These are phyloP conservation scores for Musa beccarii DNA, from an alignment of 176 grass and related monocot species.

Conservation along the genomic window DNA sequence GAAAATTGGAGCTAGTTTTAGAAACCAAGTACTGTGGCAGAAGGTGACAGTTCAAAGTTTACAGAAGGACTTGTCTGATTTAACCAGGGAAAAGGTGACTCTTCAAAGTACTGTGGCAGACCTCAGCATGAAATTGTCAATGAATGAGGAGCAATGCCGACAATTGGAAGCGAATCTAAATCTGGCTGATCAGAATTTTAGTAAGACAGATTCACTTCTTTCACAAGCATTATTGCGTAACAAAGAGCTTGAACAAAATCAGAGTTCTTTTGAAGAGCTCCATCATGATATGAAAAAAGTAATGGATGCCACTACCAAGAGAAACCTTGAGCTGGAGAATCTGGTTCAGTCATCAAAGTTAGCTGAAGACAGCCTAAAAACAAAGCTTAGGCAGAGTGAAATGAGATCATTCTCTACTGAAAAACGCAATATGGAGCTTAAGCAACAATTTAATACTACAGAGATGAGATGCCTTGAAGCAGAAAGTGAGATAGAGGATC, in stretches of 20 bases:
- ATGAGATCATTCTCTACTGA: conserved; percentile 53
- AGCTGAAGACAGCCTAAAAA: conserved; percentile 46
- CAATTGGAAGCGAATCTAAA: conserved; percentile 26
- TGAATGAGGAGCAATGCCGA: conserved; percentile 33
- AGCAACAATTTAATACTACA: conserved; percentile 13
- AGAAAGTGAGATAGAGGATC: conserved; percentile 9
- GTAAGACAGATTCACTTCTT: conserved; percentile 45
- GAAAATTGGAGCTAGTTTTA: conserved; percentile 20
- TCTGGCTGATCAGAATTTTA: conserved; percentile 43
- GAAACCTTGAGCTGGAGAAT: conserved; percentile 51
- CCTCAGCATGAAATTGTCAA: conserved; percentile 43
- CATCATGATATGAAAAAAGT: conserved; percentile 43
- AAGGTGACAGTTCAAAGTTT: neutral
- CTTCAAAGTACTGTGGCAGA: conserved; percentile 39
- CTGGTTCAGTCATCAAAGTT: conserved; percentile 34
- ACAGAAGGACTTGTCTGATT: conserved; percentile 25
- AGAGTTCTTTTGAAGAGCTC: conserved; percentile 51
- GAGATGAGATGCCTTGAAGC: conserved; percentile 13
- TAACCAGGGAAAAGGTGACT: conserved; percentile 57
- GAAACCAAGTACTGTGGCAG: neutral
- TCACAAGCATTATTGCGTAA: conserved; percentile 62
- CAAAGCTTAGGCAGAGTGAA: conserved; percentile 41
- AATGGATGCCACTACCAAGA: conserved; percentile 45
- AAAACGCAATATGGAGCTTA: conserved; percentile 31
- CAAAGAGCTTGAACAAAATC: conserved; percentile 49